Evolutionary conservation across 306 rosid genomes (phyloP).

Genomic region (Rosa multiflora): DNA sequence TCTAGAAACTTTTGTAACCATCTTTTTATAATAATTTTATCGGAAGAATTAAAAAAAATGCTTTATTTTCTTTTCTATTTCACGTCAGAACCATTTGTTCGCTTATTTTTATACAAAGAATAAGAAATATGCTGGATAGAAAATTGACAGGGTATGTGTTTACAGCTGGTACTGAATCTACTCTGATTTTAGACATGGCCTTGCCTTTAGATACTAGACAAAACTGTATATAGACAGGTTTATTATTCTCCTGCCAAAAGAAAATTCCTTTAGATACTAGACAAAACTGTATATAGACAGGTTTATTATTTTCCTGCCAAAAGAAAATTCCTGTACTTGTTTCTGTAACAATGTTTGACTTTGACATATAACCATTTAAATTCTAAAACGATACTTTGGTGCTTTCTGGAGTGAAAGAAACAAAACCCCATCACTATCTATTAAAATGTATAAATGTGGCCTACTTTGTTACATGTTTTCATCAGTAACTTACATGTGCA

Average conservation of each 20-base stretch:
- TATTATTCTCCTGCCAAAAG: background rate
- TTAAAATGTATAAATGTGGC: background rate
- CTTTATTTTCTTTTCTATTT: background rate
- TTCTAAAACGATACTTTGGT: background rate
- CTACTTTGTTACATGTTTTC: background rate
- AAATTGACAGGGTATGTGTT: background rate
- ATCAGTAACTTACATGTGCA: background rate
- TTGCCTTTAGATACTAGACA: background rate
- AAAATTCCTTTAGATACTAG: background rate
- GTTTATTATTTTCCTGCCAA: background rate
- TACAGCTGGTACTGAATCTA: background rate
- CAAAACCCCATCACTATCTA: background rate
- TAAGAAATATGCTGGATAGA: background rate
- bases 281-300: background rate
- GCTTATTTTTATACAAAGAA: background rate
- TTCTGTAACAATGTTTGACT: background rate
- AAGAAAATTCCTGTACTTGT: background rate
- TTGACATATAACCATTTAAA: background rate
- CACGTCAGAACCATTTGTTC: background rate
- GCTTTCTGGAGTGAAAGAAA: background rate
- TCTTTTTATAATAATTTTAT: background rate
- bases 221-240: background rate
- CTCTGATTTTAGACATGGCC: constrained; percentile 1
- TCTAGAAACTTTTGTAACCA: background rate
- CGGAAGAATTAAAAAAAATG: background rate